Percentiles rank a stretch among this genome's conserved stretches.
phyloP scores from a whole-genome alignment of 2,329 filamentous ascomycete species.

The Epicoccum nigrum region DNA sequence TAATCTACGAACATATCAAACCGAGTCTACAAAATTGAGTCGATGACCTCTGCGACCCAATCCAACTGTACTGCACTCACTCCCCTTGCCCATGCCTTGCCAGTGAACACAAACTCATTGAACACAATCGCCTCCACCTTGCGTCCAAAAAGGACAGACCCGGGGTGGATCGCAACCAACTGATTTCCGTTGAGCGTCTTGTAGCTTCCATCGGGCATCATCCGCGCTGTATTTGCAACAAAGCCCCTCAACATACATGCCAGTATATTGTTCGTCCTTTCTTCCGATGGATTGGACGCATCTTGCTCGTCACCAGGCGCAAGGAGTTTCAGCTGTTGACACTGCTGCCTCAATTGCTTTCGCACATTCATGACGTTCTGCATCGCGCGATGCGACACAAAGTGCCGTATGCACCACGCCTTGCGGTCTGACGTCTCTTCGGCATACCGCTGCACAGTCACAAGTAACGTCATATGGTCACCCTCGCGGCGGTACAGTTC shows the following conservation, averaged over 20 bases:
- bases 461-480: conserved; percentile 67
- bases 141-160: conserved; percentile 63
- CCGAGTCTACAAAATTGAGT: conserved; percentile 35
- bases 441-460: conserved; percentile 65
- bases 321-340: conserved; percentile 54
- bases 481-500: conserved; percentile 66
- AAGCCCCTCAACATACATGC: conserved; percentile 66
- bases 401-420: conserved; percentile 64
- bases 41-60: conserved; percentile 63
- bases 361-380: conserved; percentile 69
- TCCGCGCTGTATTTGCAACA: conserved; percentile 63
- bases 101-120: conserved; percentile 70
- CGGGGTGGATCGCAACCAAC: conserved; percentile 67
- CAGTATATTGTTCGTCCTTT: conserved; percentile 58
- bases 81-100: conserved; percentile 65
- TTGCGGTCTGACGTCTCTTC: conserved; percentile 64
- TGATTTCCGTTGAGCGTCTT: conserved; percentile 67
- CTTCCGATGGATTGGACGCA: conserved; percentile 43
- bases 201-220: conserved; percentile 67
- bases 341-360: conserved; percentile 65
- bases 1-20: too few species aligned
- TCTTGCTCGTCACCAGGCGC: conserved; percentile 22
- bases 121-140: conserved; percentile 68
- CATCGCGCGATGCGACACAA: conserved; percentile 69
- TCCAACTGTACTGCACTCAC: conserved; percentile 68